Conservation (phyloP, 1,284 basidiomycete genomes). For the Takashimella tepidaria region DNA sequence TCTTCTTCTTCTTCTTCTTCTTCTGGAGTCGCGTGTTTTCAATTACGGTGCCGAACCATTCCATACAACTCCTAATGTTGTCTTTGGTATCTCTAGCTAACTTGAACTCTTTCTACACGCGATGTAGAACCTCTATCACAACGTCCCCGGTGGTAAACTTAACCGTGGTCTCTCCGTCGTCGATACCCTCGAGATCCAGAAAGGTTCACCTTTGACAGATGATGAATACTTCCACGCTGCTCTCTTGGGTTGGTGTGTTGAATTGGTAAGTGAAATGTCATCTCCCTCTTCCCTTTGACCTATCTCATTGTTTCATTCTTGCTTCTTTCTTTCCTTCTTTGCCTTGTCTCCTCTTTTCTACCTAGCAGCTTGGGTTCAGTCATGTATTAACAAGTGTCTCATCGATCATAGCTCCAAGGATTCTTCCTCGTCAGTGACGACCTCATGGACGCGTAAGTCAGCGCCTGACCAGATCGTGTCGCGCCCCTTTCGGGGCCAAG, state of each 20-base stretch:
- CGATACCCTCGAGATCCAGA: conserved; percentile 86
- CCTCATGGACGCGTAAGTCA: conserved; percentile 74
- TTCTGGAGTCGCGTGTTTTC: too few species aligned
- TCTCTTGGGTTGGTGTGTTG: conserved; percentile 92
- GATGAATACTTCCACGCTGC: conserved; percentile 88
- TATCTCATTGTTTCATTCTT: not conserved
- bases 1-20: not conserved
- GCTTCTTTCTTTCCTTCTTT: not conserved
- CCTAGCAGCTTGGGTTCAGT: not conserved
- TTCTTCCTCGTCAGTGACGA: conserved; percentile 98
- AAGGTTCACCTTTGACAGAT: conserved; percentile 58
- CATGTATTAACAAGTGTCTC: not conserved
- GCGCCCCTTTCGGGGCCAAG: too few species aligned
- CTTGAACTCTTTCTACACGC: not conserved
- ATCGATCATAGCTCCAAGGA: conserved; percentile 71
- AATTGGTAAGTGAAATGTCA: conserved; percentile 62
- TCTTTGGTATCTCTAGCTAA: not conserved
- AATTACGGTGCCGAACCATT: too few species aligned
- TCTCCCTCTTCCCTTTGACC: not conserved
- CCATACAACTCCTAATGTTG: too few species aligned
- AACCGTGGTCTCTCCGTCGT: conserved; percentile 94
- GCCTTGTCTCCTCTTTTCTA: not conserved
- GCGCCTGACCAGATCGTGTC: too few species aligned
- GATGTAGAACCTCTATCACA: conserved; percentile 79
- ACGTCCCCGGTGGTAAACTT: conserved; percentile 92